Evolutionary conservation across 257 asterid genomes (phyloP).

Genomic region (Lycium ferocissimum): DNA sequence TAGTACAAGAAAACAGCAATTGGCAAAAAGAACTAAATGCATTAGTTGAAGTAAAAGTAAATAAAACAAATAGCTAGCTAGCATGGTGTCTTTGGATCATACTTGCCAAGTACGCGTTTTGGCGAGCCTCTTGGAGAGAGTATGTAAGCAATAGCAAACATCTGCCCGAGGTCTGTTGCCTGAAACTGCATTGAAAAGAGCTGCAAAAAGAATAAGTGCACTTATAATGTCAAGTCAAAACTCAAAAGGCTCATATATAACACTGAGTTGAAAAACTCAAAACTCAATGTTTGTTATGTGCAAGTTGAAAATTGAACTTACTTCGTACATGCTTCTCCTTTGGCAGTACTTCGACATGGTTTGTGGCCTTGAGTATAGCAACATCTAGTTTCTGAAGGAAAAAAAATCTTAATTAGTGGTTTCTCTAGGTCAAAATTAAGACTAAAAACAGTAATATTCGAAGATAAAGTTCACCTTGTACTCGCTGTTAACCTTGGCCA

Average conservation of each 20-base stretch:
- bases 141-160: slow-evolving; percentile 72
- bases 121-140: slow-evolving; percentile 71
- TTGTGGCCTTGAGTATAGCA: slow-evolving; percentile 83
- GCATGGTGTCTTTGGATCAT: slow-evolving; percentile 40
- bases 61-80: slow-evolving; percentile 20
- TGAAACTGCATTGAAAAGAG: slow-evolving; percentile 66
- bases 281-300: not conserved
- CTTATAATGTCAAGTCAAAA: not conserved
- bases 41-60: not conserved
- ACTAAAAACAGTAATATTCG: slow-evolving; percentile 6
- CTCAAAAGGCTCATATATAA: not conserved
- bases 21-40: not conserved
- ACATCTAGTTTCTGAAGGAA: slow-evolving; percentile 65
- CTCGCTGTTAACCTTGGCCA: slow-evolving; percentile 75
- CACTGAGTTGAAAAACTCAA: not conserved
- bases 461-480: slow-evolving; percentile 57
- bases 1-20: not conserved
- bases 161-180: slow-evolving; percentile 80
- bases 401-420: slow-evolving; percentile 22
- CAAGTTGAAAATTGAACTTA: slow-evolving; percentile 43
- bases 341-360: slow-evolving; percentile 71
- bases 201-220: slow-evolving; percentile 45
- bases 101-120: slow-evolving; percentile 83
- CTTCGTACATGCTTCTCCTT: slow-evolving; percentile 82
- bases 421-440: slow-evolving; percentile 19